Evolutionary conservation across 1,284 basidiomycete species (phyloP).

Genomic region (Apiotrichum veenhuisii): DNA sequence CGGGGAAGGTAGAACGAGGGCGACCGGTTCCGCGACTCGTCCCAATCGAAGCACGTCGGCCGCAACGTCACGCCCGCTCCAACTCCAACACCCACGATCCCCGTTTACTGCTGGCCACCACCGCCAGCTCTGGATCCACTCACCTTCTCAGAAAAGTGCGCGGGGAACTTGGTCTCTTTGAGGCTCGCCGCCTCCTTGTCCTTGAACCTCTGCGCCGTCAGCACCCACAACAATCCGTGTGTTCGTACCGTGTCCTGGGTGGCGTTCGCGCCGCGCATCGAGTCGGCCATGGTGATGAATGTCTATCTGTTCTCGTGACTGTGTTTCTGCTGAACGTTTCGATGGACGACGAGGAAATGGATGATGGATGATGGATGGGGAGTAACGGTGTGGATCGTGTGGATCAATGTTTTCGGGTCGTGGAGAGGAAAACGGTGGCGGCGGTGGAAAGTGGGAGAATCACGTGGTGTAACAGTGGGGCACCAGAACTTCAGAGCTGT

Average conservation of each 20-base stretch:
- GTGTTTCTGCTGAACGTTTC: neutral
- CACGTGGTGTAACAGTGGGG: too few species aligned
- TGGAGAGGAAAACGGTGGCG: too few species aligned
- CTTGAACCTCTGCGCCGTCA: conserved; percentile 62
- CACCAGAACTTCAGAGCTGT: too few species aligned
- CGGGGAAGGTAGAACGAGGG: too few species aligned
- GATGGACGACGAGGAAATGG: neutral
- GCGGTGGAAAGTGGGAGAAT: too few species aligned
- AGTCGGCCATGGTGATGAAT: conserved; percentile 5
- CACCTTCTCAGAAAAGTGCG: conserved; percentile 84
- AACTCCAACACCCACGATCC: neutral
- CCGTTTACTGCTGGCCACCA: neutral
- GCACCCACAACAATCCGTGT: neutral
- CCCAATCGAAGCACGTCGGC: too few species aligned
- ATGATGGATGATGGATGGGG: too few species aligned
- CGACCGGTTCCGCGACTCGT: too few species aligned
- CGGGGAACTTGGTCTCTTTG: conserved; percentile 83
- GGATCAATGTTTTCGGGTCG: too few species aligned
- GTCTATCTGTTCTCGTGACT: too few species aligned
- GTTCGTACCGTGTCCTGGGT: conserved; percentile 3
- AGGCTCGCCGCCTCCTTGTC: conserved; percentile 91
- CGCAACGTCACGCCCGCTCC: too few species aligned
- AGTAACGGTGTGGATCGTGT: too few species aligned
- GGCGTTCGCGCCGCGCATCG: conserved; percentile 6
- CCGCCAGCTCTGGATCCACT: neutral